Conservation (phyloP, 2,329 filamentous ascomycete genomes). For the Laburnicola sp. region DNA sequence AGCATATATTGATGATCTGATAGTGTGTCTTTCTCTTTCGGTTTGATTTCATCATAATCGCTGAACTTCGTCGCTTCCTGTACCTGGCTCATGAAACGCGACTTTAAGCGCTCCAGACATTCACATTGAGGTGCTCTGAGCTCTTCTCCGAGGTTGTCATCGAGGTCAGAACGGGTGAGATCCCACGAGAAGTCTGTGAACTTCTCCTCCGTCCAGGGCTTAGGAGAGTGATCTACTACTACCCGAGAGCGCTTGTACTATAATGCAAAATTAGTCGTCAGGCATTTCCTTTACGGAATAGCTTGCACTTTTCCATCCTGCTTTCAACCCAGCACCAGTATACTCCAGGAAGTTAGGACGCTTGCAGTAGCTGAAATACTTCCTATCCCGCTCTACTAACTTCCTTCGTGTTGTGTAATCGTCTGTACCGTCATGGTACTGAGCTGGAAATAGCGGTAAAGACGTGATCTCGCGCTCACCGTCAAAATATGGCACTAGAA, state of each 20-base stretch:
- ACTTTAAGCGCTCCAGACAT: slow-evolving; percentile 1
- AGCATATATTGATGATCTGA: too few species aligned
- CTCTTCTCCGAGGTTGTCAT: neutral
- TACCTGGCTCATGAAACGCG: too few species aligned
- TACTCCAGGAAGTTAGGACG: slow-evolving; percentile 8
- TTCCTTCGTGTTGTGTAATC: neutral
- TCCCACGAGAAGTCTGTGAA: too few species aligned
- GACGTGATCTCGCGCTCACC: slow-evolving; percentile 10
- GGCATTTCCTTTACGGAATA: neutral
- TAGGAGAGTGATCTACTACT: neutral
- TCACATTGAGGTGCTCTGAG: neutral
- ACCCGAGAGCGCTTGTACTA: neutral
- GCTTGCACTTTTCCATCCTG: neutral
- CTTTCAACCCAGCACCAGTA: slow-evolving; percentile 8
- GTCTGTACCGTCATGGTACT: slow-evolving; percentile 6
- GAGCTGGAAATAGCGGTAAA: slow-evolving; percentile 11
- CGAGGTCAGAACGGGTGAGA: neutral
- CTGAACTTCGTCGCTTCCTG: neutral
- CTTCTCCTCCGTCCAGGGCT: neutral
- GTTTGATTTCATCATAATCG: slow-evolving; percentile 10
- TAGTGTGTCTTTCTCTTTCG: too few species aligned
- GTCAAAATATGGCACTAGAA: slow-evolving; percentile 11
- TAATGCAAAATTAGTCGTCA: neutral
- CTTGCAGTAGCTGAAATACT: slow-evolving; percentile 5
- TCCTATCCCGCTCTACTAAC: slow-evolving; percentile 14